Conservation (phyloP, 2,329 filamentous ascomycete genomes). For the Tolypocladium ophioglossoides region DNA sequence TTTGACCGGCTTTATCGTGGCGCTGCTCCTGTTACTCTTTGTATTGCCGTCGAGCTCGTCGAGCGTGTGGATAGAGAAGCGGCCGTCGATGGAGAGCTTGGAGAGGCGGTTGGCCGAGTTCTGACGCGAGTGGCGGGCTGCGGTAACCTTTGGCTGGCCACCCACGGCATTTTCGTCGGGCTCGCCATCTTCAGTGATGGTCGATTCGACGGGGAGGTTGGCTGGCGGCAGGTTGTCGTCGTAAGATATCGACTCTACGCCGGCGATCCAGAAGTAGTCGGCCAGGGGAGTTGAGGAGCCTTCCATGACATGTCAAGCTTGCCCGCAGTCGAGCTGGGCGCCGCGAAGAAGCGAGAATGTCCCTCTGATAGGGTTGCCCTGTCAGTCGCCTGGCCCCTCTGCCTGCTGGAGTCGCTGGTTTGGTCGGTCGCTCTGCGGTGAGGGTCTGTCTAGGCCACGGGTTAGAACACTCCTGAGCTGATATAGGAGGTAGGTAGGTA, state of each 20-base stretch:
- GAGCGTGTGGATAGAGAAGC: conserved; percentile 42
- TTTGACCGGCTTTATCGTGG: conserved; percentile 45
- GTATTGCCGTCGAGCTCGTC: conserved; percentile 50
- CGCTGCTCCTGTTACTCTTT: conserved; percentile 54
- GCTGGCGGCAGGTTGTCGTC: conserved; percentile 36
- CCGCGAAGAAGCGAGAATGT: neutral
- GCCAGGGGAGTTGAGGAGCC: conserved; percentile 54
- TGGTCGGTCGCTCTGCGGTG: neutral
- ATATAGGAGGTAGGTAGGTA: neutral
- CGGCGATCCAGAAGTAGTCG: conserved; percentile 69
- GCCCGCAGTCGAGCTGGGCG: conserved; percentile 10
- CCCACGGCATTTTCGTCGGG: conserved; percentile 31
- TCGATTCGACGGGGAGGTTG: conserved; percentile 36
- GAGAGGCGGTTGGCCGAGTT: conserved; percentile 50
- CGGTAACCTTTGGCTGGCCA: conserved; percentile 12
- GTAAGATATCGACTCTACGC: conserved; percentile 57
- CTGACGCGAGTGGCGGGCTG: conserved; percentile 49
- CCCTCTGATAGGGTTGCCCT: neutral
- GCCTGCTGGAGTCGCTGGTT: neutral
- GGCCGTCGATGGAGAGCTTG: conserved; percentile 37
- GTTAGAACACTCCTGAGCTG: neutral
- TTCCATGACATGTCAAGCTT: conserved; percentile 43
- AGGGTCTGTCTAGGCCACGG: neutral
- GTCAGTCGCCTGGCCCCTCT: neutral
- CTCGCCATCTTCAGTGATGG: conserved; percentile 54